These are phyloP conservation scores for Talaromyces liani DNA, from an alignment of 495 filamentous ascomycete genomes.

Conservation along the genomic window DNA sequence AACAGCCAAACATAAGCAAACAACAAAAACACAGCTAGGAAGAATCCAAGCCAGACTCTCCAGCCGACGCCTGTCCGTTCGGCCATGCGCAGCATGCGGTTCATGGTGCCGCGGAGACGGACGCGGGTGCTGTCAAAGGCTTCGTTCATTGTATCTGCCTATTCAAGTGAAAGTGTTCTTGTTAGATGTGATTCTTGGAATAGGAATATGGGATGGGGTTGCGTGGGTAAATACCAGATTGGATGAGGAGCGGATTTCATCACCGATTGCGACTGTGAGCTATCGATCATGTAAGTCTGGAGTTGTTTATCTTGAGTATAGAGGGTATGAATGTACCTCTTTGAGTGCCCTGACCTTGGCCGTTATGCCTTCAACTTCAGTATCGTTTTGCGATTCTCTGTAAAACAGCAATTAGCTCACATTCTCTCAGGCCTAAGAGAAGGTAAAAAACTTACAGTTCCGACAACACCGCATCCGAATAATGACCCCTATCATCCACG, in stretches of 20 bases:
- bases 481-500: slow-evolving; percentile 61
- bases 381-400: slow-evolving; percentile 83
- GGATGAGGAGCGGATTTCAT: slow-evolving; percentile 84
- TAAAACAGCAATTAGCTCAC: not conserved
- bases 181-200: not conserved
- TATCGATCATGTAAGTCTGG: slow-evolving; percentile 19
- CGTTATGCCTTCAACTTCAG: slow-evolving; percentile 79
- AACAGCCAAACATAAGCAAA: slow-evolving; percentile 91
- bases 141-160: slow-evolving; percentile 51
- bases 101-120: slow-evolving; percentile 85
- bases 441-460: slow-evolving; percentile 43
- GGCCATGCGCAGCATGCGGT: slow-evolving; percentile 92
- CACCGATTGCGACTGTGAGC: slow-evolving; percentile 89
- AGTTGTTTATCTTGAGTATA: slow-evolving; percentile 4
- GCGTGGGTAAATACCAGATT: slow-evolving; percentile 54
- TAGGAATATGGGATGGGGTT: not conserved
- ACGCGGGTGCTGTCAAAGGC: slow-evolving; percentile 79
- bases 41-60: slow-evolving; percentile 88
- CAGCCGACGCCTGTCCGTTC: slow-evolving; percentile 87
- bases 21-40: slow-evolving; percentile 65
- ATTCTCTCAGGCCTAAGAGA: not conserved
- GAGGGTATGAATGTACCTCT: slow-evolving; percentile 40
- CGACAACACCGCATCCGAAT: slow-evolving; percentile 85
- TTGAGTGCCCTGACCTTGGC: slow-evolving; percentile 91
- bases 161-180: not conserved